A percentile compares a stretch with the other conserved stretches of the same genome.
Conservation (phyloP, 2,329 filamentous ascomycete species). For the Cyphellophora europaea region DNA sequence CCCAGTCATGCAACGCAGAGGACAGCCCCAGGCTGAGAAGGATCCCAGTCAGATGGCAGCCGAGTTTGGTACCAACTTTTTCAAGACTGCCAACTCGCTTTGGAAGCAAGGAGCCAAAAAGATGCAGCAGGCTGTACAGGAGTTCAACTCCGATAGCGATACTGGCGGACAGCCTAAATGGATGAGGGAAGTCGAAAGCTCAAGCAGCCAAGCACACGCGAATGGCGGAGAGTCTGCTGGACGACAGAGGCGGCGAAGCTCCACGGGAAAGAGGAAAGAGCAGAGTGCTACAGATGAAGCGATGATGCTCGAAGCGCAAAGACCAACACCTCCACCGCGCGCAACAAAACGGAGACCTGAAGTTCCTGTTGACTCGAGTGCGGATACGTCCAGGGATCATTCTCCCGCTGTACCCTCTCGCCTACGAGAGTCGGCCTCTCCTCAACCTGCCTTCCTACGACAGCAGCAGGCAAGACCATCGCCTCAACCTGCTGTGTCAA, state of each 20-base stretch:
- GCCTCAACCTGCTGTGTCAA: slow-evolving; percentile 37
- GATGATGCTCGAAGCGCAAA: slow-evolving; percentile 64
- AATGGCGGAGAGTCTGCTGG: slow-evolving; percentile 6
- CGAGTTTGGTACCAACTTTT: slow-evolving; percentile 69
- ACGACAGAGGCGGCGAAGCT: slow-evolving; percentile 15
- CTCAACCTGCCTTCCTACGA: slow-evolving; percentile 46
- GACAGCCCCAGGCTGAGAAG: slow-evolving; percentile 43
- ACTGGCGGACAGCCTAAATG: slow-evolving; percentile 81
- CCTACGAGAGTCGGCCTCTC: slow-evolving; percentile 30
- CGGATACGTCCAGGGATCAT: slow-evolving; percentile 30
- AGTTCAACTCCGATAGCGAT: slow-evolving; percentile 62
- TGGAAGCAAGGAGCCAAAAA: slow-evolving; percentile 95
- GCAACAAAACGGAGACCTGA: slow-evolving; percentile 11
- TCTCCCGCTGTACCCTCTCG: slow-evolving; percentile 40
- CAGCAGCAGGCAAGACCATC: slow-evolving; percentile 37
- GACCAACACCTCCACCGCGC: slow-evolving; percentile 41
- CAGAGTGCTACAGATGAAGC: slow-evolving; percentile 41
- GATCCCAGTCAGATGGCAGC: slow-evolving; percentile 75
- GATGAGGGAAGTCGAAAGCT: slow-evolving; percentile 64
- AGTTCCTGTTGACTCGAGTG: slow-evolving; percentile 9
- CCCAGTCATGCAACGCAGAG: neutral
- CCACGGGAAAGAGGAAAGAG: slow-evolving; percentile 12
- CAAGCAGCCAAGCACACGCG: slow-evolving; percentile 15
- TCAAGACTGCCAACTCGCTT: slow-evolving; percentile 88
- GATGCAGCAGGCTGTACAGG: slow-evolving; percentile 82